Evolutionary conservation across 495 filamentous ascomycete species (phyloP), one percentile per base, ranked within the genome.

Genomic region (Aspergillus baeticus): DNA sequence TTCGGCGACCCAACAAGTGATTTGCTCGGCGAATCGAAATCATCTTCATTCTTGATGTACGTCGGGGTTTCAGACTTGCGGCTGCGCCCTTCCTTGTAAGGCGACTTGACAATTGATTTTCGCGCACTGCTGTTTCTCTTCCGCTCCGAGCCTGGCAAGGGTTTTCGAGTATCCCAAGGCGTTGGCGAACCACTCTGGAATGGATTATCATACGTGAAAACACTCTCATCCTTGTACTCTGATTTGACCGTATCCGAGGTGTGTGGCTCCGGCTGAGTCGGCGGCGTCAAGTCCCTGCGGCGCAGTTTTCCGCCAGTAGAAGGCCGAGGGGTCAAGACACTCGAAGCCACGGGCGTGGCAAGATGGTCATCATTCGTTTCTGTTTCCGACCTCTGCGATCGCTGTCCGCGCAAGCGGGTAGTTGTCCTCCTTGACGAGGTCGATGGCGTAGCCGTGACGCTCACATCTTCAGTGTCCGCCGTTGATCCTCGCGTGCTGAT

Each of bases 121-220:
- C 71, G 65, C 17, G 74, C 72, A 26, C 67, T 69, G 59, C 78
- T 84, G 65, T 77, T 82, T 8, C 78, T 68, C 53, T 74, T 81
- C 22, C 75, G 67, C 38, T 82, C 80, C 18, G 66, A 63, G 51
- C 69, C 81, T 51, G 57, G 60, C 48, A 70, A 56, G 21, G 44
- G 34, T 57, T 17, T 68, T 26, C 59, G 59, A 26, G 60, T 67
- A 17, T 66, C 68, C 43, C 66, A 69, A n/a, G 66, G 60, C 26
- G 71, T 69, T 1, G 84, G 82, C 6, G 85, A 83, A 58, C 91
- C 92, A 64, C 90, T 94, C 67, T 98, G 94, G 63, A 98, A 98
- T 1, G 94, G 93, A 63, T 98, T 98, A 44, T 98, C 92, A 63
- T 82, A 77, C 31, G 86, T 87, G 71, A 98, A 96, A 56, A 88